A percentile compares a stretch with the other conserved stretches of the same genome.
These are phyloP conservation scores for Neurospora sp. DNA, from an alignment of 2,329 filamentous ascomycete genomes.

Conservation along the genomic window DNA sequence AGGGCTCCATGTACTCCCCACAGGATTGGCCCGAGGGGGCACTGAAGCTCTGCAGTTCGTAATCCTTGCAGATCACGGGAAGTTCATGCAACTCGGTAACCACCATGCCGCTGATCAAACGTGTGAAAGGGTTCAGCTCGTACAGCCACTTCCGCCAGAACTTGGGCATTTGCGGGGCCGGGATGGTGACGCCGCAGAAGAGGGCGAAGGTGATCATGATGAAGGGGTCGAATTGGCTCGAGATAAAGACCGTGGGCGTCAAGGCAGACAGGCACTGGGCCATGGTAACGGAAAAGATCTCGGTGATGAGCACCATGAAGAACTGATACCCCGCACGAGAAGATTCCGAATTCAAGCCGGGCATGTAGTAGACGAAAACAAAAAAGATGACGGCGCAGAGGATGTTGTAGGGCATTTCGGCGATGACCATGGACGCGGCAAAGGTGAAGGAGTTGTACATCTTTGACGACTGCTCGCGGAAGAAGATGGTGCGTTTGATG, in stretches of 20 bases:
- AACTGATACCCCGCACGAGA: conserved; percentile 76
- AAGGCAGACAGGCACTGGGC: conserved; percentile 67
- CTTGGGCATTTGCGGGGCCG: conserved; percentile 62
- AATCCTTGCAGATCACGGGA: conserved; percentile 49
- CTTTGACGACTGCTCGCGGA: conserved; percentile 76
- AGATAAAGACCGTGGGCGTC: conserved; percentile 70
- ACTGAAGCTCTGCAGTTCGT: conserved; percentile 58
- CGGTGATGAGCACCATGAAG: conserved; percentile 72
- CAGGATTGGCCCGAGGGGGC: conserved; percentile 51
- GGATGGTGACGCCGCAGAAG: conserved; percentile 82
- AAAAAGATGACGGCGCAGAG: conserved; percentile 75
- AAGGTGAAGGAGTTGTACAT: conserved; percentile 79
- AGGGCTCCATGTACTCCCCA: conserved; percentile 63
- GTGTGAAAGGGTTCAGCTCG: conserved; percentile 73
- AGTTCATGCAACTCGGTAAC: conserved; percentile 62
- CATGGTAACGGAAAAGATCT: conserved; percentile 74
- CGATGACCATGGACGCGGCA: conserved; percentile 64
- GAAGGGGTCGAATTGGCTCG: conserved; percentile 66
- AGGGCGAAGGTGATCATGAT: conserved; percentile 73
- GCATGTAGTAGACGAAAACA: conserved; percentile 75
- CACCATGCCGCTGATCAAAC: conserved; percentile 70
- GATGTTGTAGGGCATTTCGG: conserved; percentile 75
- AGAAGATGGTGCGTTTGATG: conserved; percentile 69
- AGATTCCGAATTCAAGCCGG: conserved; percentile 54
- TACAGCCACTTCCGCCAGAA: conserved; percentile 79